Evolutionary conservation across 2,329 filamentous ascomycete genomes (phyloP).

Genomic region (Colletotrichum sp.): DNA sequence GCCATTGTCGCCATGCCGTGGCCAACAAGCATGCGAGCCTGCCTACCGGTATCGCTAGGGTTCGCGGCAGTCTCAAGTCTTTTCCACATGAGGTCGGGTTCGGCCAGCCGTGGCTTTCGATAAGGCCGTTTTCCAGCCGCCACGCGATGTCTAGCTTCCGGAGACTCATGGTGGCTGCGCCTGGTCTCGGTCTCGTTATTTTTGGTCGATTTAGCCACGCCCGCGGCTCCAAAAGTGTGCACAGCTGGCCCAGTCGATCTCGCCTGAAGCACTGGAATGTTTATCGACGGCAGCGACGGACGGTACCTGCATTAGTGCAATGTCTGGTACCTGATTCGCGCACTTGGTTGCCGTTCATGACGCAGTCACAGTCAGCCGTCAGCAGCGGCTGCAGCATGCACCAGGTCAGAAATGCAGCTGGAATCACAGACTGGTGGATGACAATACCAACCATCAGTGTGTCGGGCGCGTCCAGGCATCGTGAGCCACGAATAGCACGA

Average conservation of each 20-base stretch:
- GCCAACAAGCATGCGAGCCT: not conserved
- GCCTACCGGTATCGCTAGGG: not conserved
- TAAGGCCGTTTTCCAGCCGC: not conserved
- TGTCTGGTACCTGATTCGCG: not conserved
- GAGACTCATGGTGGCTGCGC: not conserved
- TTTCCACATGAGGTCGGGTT: not conserved
- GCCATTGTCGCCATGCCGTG: not conserved
- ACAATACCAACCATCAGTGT: not conserved
- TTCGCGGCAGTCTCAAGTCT: not conserved
- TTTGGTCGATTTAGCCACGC: not conserved
- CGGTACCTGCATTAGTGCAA: slow-evolving; percentile 18
- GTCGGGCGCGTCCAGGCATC: not conserved
- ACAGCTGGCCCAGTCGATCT: not conserved
- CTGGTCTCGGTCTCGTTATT: slow-evolving; percentile 1
- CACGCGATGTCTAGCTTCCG: not conserved
- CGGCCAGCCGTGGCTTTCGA: slow-evolving; percentile 1
- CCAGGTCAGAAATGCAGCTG: not conserved
- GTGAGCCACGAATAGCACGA: not conserved
- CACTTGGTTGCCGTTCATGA: not conserved
- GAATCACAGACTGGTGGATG: not conserved
- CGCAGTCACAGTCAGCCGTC: slow-evolving; percentile 12
- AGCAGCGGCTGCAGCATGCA: not conserved
- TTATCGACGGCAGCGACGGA: not conserved
- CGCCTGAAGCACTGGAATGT: not conserved
- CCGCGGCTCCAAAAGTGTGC: not conserved